Percentiles rank a stretch among this genome's conserved stretches.
phyloP scores from a whole-genome alignment of 306 rosid species.

The Begonia fuchsioides region DNA sequence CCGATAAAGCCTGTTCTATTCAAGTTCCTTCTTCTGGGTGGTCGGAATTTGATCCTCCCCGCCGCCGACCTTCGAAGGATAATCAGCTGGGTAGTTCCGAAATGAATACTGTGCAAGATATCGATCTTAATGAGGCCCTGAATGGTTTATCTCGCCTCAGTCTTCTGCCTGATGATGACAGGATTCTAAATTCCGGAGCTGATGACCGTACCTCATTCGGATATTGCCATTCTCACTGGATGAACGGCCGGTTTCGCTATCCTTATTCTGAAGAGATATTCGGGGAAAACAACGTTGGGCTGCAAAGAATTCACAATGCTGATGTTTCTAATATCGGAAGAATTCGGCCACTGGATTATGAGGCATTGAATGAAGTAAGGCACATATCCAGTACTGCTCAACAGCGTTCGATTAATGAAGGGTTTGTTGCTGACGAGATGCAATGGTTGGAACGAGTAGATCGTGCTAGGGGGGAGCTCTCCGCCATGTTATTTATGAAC shows the following conservation, averaged over 20 bases:
- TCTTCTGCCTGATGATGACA: constrained; percentile 4
- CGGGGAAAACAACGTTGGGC: not conserved
- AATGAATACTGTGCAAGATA: not conserved
- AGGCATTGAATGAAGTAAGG: not conserved
- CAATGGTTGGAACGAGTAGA: constrained; percentile 3
- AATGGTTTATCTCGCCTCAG: constrained; percentile 23
- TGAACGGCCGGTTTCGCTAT: not conserved
- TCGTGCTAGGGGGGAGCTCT: not conserved
- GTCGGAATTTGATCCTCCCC: no score
- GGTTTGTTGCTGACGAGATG: constrained; percentile 2
- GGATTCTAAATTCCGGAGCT: not conserved
- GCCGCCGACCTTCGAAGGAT: no score
- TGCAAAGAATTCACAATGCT: not conserved
- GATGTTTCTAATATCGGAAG: not conserved
- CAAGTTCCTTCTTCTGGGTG: constrained; percentile 2
- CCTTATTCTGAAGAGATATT: constrained; percentile 6
- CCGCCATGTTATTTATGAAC: constrained; percentile 3
- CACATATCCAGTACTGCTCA: no score
- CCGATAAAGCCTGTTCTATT: constrained; percentile 7
- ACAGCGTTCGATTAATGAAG: constrained; percentile 2
- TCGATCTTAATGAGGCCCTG: constrained; percentile 16
- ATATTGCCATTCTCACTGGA: not conserved
- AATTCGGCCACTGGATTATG: constrained; percentile 1
- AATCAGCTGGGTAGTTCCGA: not conserved
- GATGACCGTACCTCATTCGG: not conserved